Conservation (phyloP, 148 eudicot genomes). For the Spergularia bocconei region DNA sequence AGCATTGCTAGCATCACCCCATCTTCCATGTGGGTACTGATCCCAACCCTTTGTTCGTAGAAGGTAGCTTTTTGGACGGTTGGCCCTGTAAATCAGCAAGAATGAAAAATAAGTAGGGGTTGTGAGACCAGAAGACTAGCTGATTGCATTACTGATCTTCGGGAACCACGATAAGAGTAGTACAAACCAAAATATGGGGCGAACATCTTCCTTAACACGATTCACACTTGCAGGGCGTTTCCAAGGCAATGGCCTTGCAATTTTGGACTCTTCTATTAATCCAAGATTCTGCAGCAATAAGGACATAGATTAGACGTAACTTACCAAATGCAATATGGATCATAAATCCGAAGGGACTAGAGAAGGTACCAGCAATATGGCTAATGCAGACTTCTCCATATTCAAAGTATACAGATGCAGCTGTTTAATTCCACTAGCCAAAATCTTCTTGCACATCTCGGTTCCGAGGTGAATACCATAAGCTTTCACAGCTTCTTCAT, state of each 20-base stretch:
- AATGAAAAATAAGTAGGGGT: background rate
- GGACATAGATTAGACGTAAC: background rate
- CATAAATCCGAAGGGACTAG: constrained; percentile 9
- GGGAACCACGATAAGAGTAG: background rate
- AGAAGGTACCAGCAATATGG: constrained; percentile 70
- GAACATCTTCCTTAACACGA: constrained; percentile 90
- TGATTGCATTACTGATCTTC: background rate
- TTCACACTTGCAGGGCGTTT: constrained; percentile 73
- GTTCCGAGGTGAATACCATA: constrained; percentile 97
- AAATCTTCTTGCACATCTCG: constrained; percentile 98
- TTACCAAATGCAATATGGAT: background rate
- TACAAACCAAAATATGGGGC: constrained; percentile 88
- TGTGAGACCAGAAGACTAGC: background rate
- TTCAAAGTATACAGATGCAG: constrained; percentile 88
- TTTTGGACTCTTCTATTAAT: constrained; percentile 81
- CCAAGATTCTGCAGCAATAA: constrained; percentile 78
- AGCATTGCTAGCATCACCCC: constrained; percentile 86
- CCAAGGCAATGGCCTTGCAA: constrained; percentile 85
- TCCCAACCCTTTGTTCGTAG: constrained; percentile 88
- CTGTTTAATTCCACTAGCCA: constrained; percentile 79
- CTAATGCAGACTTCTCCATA: constrained; percentile 98
- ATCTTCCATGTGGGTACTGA: constrained; percentile 84
- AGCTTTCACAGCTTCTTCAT: constrained; percentile 93
- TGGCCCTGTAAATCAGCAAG: constrained; percentile 59
- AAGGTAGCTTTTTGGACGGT: constrained; percentile 94